Percentiles rank a stretch among this genome's conserved stretches.
Evolutionary conservation across 441 rosid species (phyloP).

Genomic region (Erodium moschatum): DNA sequence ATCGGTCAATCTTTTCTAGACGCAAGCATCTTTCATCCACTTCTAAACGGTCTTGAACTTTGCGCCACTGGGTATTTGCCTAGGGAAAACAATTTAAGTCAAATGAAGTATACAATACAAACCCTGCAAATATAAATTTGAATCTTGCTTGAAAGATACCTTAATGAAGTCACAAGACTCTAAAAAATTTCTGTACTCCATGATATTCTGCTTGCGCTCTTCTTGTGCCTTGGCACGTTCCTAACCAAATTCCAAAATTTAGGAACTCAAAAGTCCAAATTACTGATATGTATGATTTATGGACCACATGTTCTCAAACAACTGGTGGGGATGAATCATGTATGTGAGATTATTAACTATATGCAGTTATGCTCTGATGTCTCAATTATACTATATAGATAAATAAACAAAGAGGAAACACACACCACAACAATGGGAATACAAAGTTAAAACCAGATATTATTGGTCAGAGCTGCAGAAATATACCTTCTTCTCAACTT

Average conservation of each 20-base stretch:
- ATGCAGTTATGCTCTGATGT: too few relatives aligned
- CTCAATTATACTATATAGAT: background rate
- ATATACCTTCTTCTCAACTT: constrained; percentile 47
- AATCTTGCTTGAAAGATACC: constrained; percentile 29
- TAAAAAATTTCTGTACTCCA: constrained; percentile 48
- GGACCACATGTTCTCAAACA: background rate
- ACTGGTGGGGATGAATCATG: background rate
- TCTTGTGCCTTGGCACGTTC: constrained; percentile 47
- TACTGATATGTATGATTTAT: background rate
- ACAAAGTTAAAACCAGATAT: constrained; percentile 5
- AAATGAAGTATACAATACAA: constrained; percentile 9
- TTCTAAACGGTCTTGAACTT: constrained; percentile 66
- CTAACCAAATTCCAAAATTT: constrained; percentile 30
- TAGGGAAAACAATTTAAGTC: constrained; percentile 18
- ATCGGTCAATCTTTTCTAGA: constrained; percentile 60
- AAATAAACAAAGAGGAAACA: background rate
- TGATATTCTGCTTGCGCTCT: constrained; percentile 48
- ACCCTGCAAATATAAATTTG: constrained; percentile 11
- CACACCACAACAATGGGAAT: constrained; percentile 8
- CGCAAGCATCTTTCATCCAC: constrained; percentile 59
- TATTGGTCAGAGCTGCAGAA: background rate
- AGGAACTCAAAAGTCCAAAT: constrained; percentile 13
- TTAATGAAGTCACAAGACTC: constrained; percentile 64
- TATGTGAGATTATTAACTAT: background rate
- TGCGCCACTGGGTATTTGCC: constrained; percentile 74